Base-by-base conservation (phyloP, 495 filamentous ascomycete genomes). In the Lindgomyces ingoldianus region DNA sequence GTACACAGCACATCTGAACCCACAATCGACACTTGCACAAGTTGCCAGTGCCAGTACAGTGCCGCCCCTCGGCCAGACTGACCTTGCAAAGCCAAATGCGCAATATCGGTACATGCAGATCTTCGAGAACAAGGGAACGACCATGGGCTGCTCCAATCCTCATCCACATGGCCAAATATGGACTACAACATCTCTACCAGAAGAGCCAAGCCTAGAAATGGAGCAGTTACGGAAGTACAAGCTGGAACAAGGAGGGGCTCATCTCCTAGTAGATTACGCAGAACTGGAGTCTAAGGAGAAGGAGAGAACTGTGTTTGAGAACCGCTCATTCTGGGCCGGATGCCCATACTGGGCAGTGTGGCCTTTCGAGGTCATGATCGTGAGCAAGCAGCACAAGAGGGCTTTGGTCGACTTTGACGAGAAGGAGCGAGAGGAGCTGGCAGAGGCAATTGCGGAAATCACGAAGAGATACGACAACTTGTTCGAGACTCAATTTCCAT, bases 61-160 rank as follows among this genome's bases (percentile, higher is more conserved):
- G 26, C 77, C 81, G 11, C 81, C 87, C 14, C 58, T 73, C 29
- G 70, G 79, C 64, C 79, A 82, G 64, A 66, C 76, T 65, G 62
- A 76, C 72, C 16, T 81, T 69, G 54, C 75, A 18, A 78, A 80
- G 30, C 85, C 91, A 4, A 86, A 83, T 48, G 82, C 89, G 57
- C 92, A 97, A 75, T 91, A 95, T 70, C 85, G 87, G 48, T 98
- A 96, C 76, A 97, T 98, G 93, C 94, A 98, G 76, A 97, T 98
- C 67, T 98, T 98, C 64, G 94, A 98, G 77, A 98, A 98, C 80
- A 98, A 98, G 79, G 94, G 94, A 48, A 87, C 90, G 0, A 91
- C 94, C 3, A 98, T 98, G 94, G 94, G 94, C 29, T 98, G 94
- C 81, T 98, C 94, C 1, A 98, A 98, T 74, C 95, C 94, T 6